Evolutionary conservation across 1,284 basidiomycete species (phyloP), one percentile per base, ranked within the genome.

Genomic region (Ustilago curta): DNA sequence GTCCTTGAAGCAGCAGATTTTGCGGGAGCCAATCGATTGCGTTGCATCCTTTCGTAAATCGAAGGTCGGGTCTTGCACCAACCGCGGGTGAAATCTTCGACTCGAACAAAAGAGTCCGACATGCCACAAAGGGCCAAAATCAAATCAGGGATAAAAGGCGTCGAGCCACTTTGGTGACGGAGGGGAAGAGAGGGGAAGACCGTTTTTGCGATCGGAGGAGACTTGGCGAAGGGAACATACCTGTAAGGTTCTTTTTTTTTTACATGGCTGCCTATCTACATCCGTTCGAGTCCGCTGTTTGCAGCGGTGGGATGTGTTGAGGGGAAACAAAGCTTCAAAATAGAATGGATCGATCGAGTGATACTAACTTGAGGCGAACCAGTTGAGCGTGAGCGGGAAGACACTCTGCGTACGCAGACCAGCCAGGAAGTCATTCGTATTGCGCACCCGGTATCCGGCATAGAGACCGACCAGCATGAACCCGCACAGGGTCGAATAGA

Each of bases 301-400:
- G 64, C 59, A 63, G 64, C 69, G 63, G 58, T 54, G 68, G 63
- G 63, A 71, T 62, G 63, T 42, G 16, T 25, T 21, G 52, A 51
- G 51, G 37, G 19, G 37, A 11, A 51, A 12, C 11, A 61, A 58
- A 68, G 47, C 65, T 76, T 45, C 65, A 62, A 57, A 66, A 53
- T 45, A 48, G 27, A 23, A 42, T 19, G 19, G 44, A 9, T 16
- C 52, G 40, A 32, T 27, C 57, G 21, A 44, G 45, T 27, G 7
- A 53, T 73, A 84, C 83, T 79, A 78, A 84, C 83, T 83, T 67
- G 81, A 82, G 50, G 83, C 79, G 70, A 84, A 79, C 83, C 83
- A 84, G 61, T 84, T 84, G 55, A 84, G 71, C 47, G 80, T 70
- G 37, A 84, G 71, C 9, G 81, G 83, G 40, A 82, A 76, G 45